A percentile compares a stretch with the other conserved stretches of the same genome.
phyloP scores from a whole-genome alignment of 1,284 basidiomycete genomes.

The Taiwanofungus camphoratus region DNA sequence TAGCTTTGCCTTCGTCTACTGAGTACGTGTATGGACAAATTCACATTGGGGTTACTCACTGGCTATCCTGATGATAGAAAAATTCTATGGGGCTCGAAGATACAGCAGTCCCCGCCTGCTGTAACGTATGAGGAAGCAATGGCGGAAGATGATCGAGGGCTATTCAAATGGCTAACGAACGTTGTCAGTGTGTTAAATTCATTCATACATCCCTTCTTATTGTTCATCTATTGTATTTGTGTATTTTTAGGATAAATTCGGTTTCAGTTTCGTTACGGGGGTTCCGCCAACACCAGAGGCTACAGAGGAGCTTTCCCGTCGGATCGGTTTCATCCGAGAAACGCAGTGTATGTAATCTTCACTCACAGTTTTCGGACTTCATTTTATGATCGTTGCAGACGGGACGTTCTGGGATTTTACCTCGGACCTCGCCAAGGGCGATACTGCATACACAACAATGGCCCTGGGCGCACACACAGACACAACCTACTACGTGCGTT shows the following conservation, averaged over 20 bases:
- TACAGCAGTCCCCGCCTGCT: slow-evolving; percentile 71
- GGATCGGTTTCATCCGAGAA: slow-evolving; percentile 87
- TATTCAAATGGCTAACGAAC: slow-evolving; percentile 80
- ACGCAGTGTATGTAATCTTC: slow-evolving; percentile 71
- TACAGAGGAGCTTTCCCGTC: slow-evolving; percentile 73
- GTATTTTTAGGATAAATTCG: slow-evolving; percentile 64
- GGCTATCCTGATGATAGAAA: slow-evolving; percentile 40
- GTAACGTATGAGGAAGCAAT: slow-evolving; percentile 77
- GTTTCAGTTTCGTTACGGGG: slow-evolving; percentile 84
- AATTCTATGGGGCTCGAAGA: slow-evolving; percentile 78
- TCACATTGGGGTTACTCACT: background rate
- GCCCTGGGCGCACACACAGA: slow-evolving; percentile 92
- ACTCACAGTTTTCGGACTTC: background rate
- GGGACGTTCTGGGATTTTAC: slow-evolving; percentile 98
- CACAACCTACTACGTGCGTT: slow-evolving; percentile 84
- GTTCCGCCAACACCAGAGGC: slow-evolving; percentile 80
- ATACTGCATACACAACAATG: slow-evolving; percentile 87
- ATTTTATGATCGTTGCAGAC: slow-evolving; percentile 39
- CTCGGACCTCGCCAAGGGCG: slow-evolving; percentile 85
- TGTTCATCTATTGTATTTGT: background rate
- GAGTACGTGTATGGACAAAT: slow-evolving; percentile 35
- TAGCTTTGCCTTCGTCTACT: slow-evolving; percentile 19
- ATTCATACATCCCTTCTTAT: background rate
- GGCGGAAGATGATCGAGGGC: slow-evolving; percentile 55
- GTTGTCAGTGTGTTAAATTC: slow-evolving; percentile 51